A percentile compares a stretch with the other conserved stretches of the same genome.
These are phyloP conservation scores for Ogataea saltuana DNA, from an alignment of 805 yeast species.

Conservation along the genomic window DNA sequence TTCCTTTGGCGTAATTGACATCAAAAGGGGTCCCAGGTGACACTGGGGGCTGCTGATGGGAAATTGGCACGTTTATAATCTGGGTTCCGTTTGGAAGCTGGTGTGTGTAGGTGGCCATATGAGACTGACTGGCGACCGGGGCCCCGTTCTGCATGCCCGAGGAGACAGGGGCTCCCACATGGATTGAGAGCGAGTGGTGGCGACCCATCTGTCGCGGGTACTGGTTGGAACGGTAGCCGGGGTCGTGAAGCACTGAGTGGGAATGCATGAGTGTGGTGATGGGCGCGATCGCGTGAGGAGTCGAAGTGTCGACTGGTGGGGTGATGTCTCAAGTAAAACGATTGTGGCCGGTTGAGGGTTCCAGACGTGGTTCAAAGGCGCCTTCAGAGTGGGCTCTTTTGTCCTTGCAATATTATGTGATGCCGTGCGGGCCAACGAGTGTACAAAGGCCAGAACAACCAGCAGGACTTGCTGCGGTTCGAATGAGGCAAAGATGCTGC, in stretches of 20 bases:
- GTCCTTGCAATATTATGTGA: too few species aligned
- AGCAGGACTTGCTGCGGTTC: too few species aligned
- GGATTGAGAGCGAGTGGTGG: slow-evolving; percentile 5
- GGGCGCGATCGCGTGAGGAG: background rate
- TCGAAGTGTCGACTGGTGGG: background rate
- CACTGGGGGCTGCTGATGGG: slow-evolving; percentile 17
- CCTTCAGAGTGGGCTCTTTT: too few species aligned
- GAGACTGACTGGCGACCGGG: background rate
- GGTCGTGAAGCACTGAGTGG: slow-evolving; percentile 4
- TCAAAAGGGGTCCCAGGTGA: slow-evolving; percentile 59
- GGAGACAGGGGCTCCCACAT: background rate
- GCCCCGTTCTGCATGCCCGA: background rate
- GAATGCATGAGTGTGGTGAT: slow-evolving; percentile 2
- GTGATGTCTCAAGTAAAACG: background rate
- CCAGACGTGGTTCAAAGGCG: too few species aligned
- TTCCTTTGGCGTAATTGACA: slow-evolving; percentile 55
- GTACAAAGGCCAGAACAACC: too few species aligned
- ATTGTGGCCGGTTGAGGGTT: background rate
- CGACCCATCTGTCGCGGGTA: slow-evolving; percentile 1
- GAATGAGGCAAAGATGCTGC: too few species aligned
- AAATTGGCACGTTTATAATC: slow-evolving; percentile 18
- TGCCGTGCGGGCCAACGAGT: too few species aligned
- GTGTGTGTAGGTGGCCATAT: slow-evolving; percentile 11
- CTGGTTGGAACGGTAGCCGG: slow-evolving; percentile 4
- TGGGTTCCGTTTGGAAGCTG: slow-evolving; percentile 21